phyloP scores from a whole-genome alignment of 2,329 filamentous ascomycete species.

The Setomelanomma holmii region DNA sequence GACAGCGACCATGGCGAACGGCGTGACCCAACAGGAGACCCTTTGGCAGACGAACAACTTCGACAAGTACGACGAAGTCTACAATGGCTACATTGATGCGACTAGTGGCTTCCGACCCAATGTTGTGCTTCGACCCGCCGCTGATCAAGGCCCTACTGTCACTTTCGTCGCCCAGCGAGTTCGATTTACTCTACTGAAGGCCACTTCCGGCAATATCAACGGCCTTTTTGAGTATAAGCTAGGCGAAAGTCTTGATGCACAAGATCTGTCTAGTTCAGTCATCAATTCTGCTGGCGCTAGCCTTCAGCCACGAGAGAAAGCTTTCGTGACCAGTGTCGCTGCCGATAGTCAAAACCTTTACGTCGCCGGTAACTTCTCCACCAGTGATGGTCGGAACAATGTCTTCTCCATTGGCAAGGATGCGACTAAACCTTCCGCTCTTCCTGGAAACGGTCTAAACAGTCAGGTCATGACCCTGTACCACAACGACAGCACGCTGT shows the following conservation, averaged over 20 bases:
- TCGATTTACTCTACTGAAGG: conserved; percentile 75
- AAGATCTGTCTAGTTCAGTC: conserved; percentile 72
- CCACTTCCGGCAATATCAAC: conserved; percentile 81
- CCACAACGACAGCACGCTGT: conserved; percentile 67
- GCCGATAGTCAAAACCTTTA: conserved; percentile 68
- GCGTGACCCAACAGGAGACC: conserved; percentile 57
- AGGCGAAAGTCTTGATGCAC: conserved; percentile 64
- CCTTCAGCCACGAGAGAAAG: conserved; percentile 65
- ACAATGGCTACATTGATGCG: conserved; percentile 82
- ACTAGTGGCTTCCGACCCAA: conserved; percentile 78
- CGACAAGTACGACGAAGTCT: conserved; percentile 96
- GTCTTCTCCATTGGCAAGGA: conserved; percentile 72
- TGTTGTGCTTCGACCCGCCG: conserved; percentile 76
- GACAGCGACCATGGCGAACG: conserved; percentile 71
- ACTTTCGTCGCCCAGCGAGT: conserved; percentile 90
- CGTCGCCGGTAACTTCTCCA: conserved; percentile 84
- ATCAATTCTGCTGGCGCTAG: conserved; percentile 78
- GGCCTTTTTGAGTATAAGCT: conserved; percentile 91
- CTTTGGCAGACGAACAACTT: conserved; percentile 93
- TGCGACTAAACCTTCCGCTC: conserved; percentile 65
- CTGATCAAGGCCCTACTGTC: conserved; percentile 66
- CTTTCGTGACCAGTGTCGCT: conserved; percentile 73
- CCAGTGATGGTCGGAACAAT: conserved; percentile 67
- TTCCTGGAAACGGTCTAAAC: conserved; percentile 78
- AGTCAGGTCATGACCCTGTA: conserved; percentile 77